These are phyloP conservation scores for Claviceps purpurea DNA, from an alignment of 2,329 filamentous ascomycete species.

Conservation along the genomic window DNA sequence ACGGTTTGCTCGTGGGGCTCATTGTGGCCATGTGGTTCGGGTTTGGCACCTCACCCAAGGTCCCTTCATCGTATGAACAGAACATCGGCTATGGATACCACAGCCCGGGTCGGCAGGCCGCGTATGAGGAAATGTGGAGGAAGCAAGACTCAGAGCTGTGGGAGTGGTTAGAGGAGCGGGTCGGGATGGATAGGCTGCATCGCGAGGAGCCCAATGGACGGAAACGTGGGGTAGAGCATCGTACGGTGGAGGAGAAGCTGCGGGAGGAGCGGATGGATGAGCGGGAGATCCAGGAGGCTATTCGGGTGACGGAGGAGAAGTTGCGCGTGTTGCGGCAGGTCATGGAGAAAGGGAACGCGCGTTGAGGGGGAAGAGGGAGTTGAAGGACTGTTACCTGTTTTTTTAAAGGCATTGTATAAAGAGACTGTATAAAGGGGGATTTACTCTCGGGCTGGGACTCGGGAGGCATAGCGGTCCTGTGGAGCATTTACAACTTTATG, in stretches of 20 bases:
- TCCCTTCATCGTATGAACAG: constrained; percentile 22
- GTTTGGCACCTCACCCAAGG: constrained; percentile 34
- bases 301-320: constrained; percentile 75
- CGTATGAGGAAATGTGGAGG: constrained; percentile 89
- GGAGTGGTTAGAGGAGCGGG: constrained; percentile 84
- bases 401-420: too few species aligned
- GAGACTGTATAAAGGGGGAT: too few species aligned
- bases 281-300: constrained; percentile 64
- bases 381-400: too few species aligned
- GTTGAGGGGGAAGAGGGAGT: neutral
- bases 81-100: constrained; percentile 18
- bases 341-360: constrained; percentile 34
- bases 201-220: constrained; percentile 21
- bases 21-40: constrained; percentile 65
- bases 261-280: constrained; percentile 52
- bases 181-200: constrained; percentile 52
- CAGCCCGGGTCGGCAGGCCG: constrained; percentile 54
- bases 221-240: constrained; percentile 38
- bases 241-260: constrained; percentile 46
- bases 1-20: constrained; percentile 59
- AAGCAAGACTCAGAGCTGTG: constrained; percentile 79
- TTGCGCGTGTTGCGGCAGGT: constrained; percentile 64
- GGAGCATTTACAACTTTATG: too few species aligned
- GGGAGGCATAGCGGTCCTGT: too few species aligned
- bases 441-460: too few species aligned